Base-by-base conservation (phyloP, 2,329 filamentous ascomycete genomes). In the Penicillium sp. region DNA sequence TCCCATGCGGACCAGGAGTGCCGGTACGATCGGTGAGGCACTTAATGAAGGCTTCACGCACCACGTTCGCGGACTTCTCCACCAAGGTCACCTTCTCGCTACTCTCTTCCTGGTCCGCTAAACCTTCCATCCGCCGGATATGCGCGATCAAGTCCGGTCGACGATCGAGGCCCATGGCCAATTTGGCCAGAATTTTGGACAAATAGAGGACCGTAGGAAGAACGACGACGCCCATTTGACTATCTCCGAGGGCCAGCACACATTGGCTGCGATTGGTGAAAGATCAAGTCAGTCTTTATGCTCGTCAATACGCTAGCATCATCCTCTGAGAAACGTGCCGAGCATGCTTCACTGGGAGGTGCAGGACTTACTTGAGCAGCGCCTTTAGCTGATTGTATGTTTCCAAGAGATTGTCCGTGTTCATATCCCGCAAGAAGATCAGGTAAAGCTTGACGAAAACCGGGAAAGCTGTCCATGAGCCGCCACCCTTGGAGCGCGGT, bases 11-110 rank as follows among this genome's bases (percentile, higher is more conserved):
- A 12, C 75, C 74, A 11, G 82, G 77, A 22, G 80, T 82, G 14
- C 83, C 83, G 1, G 82, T 85, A 41, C 89, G 81, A 65, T 95
- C 90, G 3, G 87, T 90, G 29, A 95, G 74, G 57, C 92, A 96
- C 33, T 89, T 89, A 10, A 89, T 93, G 65, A 96, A 95, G 18
- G 91, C 89, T 65, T 90, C 88, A 53, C 95, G 87, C 51, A 96
- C 87, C 42, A 89, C 87, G 64, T 96, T 92, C 14, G 89, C 90
- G 2, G 90, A 90, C 22, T 86, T 83, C 68, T 95, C 92, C 10
- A 92, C 89, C 34, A 96, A 79, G 1, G 89, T 90, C 59, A 87
- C 82, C 59, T 84, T 81, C 44, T 86, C 83, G 22, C 85, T 83
- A 19, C 83, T 85, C 46, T 81, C 78, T 30, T 80, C 79, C 8